phyloP scores from a whole-genome alignment of 2,329 filamentous ascomycete genomes.

The Beauveria australis region DNA sequence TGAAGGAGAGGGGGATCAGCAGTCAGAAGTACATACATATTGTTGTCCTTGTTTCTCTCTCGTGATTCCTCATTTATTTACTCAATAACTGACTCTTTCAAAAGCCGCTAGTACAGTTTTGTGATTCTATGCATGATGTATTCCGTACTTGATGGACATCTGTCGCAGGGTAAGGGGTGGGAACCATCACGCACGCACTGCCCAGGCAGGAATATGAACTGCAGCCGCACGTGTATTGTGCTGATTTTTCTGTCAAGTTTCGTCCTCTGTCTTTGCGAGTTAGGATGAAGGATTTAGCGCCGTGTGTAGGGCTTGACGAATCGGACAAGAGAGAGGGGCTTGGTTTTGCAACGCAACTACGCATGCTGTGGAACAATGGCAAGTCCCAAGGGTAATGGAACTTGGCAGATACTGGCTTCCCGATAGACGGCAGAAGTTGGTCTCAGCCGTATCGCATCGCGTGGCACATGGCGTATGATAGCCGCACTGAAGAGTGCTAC shows the following conservation, averaged over 20 bases:
- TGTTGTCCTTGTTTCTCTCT: not conserved
- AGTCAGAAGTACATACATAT: not conserved
- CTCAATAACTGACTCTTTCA: not conserved
- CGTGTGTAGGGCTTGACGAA: not conserved
- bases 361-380: not conserved
- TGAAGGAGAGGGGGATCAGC: not conserved
- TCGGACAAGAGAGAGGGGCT: not conserved
- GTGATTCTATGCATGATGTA: not conserved
- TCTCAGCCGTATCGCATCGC: not conserved
- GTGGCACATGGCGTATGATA: not conserved
- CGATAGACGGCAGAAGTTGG: not conserved
- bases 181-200: not conserved
- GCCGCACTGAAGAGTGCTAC: not conserved
- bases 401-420: not conserved
- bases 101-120: constrained; percentile 1
- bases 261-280: not conserved
- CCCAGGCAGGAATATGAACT: not conserved
- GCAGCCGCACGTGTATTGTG: not conserved
- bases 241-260: not conserved
- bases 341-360: not conserved
- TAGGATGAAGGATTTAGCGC: not conserved
- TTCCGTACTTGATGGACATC: not conserved
- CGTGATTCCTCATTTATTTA: too few relatives aligned
- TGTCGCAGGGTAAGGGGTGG: not conserved
- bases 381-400: not conserved